These are phyloP conservation scores for Guyanaporus albipodus DNA, from an alignment of 768 basidiomycete genomes.

Conservation along the genomic window DNA sequence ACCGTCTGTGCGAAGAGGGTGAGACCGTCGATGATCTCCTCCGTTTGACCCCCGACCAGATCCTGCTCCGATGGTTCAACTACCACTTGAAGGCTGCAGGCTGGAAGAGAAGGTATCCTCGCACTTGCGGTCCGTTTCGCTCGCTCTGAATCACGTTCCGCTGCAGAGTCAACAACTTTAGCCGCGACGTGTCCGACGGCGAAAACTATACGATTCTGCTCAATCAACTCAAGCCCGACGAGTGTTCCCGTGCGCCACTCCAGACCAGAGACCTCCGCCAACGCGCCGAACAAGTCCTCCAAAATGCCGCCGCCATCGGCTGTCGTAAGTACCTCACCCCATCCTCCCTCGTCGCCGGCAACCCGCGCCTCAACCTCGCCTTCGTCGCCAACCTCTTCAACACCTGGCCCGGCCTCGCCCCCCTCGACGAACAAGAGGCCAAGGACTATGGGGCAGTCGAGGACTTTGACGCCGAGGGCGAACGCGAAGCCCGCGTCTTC, in stretches of 20 bases:
- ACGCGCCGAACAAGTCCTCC: constrained; percentile 90
- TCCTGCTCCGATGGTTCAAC: constrained; percentile 98
- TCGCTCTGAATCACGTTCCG: neutral
- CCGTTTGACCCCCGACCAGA: constrained; percentile 93
- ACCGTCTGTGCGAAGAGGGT: constrained; percentile 91
- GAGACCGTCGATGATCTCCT: constrained; percentile 97
- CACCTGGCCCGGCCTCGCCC: constrained; percentile 91
- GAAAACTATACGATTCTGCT: constrained; percentile 97
- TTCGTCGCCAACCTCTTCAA: constrained; percentile 99
- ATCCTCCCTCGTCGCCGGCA: constrained; percentile 86
- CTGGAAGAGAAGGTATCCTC: constrained; percentile 72
- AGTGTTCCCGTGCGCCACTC: constrained; percentile 88
- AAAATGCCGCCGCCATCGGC: constrained; percentile 90
- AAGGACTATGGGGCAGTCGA: constrained; percentile 88
- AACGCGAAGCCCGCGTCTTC: constrained; percentile 96
- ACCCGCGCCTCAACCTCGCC: constrained; percentile 95
- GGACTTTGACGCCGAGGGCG: constrained; percentile 98
- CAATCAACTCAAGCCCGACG: constrained; percentile 91
- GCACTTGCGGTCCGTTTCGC: too few species aligned
- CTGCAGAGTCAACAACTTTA: constrained; percentile 93
- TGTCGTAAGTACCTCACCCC: constrained; percentile 96
- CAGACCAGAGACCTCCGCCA: constrained; percentile 78
- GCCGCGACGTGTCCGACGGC: constrained; percentile 93
- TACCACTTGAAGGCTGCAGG: constrained; percentile 95
- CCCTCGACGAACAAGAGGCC: constrained; percentile 90